Conservation (phyloP, 75 land plant species). For the Adiantum capillusveneris region DNA sequence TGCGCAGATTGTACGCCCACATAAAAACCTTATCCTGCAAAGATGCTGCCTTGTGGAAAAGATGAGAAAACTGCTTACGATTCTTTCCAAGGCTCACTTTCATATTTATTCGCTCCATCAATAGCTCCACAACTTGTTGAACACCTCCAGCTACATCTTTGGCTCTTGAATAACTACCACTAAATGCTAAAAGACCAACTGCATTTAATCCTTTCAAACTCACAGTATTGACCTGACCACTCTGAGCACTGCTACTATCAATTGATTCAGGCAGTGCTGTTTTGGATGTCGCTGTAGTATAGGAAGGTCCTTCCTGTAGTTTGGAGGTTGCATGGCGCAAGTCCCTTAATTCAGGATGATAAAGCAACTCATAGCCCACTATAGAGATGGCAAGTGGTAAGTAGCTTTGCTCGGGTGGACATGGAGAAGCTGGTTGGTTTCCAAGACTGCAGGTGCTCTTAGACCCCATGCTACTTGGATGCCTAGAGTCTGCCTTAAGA, state of each 20-base stretch:
- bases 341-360: constrained; percentile 71
- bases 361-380: constrained; percentile 73
- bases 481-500: no score
- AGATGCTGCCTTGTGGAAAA: constrained; percentile 77
- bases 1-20: constrained; percentile 61
- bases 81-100: constrained; percentile 63
- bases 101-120: constrained; percentile 39
- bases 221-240: constrained; percentile 6
- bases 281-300: constrained; percentile 44
- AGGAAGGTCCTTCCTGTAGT: constrained; percentile 64
- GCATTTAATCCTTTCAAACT: constrained; percentile 69
- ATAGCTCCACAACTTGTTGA: constrained; percentile 52
- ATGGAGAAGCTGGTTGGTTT: background rate
- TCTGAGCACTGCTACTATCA: constrained; percentile 22
- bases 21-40: constrained; percentile 64
- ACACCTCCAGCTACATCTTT: constrained; percentile 68
- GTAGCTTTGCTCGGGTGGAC: constrained; percentile 10
- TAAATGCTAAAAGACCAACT: constrained; percentile 73
- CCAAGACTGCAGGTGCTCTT: no score
- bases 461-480: background rate
- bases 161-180: constrained; percentile 57
- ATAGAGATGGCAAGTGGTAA: constrained; percentile 43
- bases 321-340: constrained; percentile 83
- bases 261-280: constrained; percentile 53
- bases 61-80: constrained; percentile 37